Evolutionary conservation across 2,329 filamentous ascomycete species (phyloP).

Genomic region (Hymenotorrendiella dingleyae): DNA sequence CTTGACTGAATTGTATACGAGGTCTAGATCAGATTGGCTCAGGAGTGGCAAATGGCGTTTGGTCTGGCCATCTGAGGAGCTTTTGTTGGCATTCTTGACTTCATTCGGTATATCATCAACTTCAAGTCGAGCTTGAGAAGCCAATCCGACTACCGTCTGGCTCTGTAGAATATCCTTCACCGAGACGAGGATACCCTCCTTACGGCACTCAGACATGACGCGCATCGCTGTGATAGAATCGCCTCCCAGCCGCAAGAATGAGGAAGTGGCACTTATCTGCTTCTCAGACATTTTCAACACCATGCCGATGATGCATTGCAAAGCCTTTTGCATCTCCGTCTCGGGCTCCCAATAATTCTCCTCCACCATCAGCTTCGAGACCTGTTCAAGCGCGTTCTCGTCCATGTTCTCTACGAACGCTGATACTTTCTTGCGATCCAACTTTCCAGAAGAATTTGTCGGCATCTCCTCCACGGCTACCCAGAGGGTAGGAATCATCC

Average conservation of each 20-base stretch:
- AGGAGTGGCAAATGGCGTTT: too few species aligned
- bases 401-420: constrained; percentile 7
- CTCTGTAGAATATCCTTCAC: constrained; percentile 22
- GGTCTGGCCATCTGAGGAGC: too few species aligned
- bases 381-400: constrained; percentile 1
- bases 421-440: constrained; percentile 3
- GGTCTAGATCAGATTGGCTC: too few species aligned
- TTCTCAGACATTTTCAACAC: constrained; percentile 26
- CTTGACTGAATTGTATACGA: too few species aligned
- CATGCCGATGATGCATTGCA: not conserved
- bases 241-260: constrained; percentile 34
- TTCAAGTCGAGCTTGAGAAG: too few species aligned
- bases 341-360: not conserved
- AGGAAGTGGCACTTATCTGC: constrained; percentile 28
- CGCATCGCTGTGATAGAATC: constrained; percentile 36
- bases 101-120: too few species aligned
- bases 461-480: constrained; percentile 5
- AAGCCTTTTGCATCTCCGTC: not conserved
- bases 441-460: constrained; percentile 9
- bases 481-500: constrained; percentile 14
- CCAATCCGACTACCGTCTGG: constrained; percentile 10
- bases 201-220: constrained; percentile 35
- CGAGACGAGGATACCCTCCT: constrained; percentile 29
- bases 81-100: too few species aligned
- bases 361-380: not conserved